A percentile compares a stretch with the other conserved stretches of the same genome.
Conservation (phyloP, 1,139 yeast species). For the Candida dubliniensis region DNA sequence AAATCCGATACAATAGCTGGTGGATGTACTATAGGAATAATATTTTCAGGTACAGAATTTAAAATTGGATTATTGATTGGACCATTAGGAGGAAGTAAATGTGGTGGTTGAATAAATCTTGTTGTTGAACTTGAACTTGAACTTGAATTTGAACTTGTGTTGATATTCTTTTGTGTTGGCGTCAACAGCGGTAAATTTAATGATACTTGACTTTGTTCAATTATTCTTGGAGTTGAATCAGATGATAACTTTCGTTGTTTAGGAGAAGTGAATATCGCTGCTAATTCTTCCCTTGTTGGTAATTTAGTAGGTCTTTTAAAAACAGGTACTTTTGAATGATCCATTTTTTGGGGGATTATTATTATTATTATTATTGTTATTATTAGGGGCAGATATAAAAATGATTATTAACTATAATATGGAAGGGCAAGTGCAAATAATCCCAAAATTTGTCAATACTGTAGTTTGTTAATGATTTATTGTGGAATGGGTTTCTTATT, state of each 20-base stretch:
- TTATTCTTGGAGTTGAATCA: slow-evolving; percentile 11
- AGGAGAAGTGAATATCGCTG: slow-evolving; percentile 13
- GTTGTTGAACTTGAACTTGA: too few relatives aligned
- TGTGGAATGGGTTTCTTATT: too few relatives aligned
- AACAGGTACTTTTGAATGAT: slow-evolving; percentile 12
- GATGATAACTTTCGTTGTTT: slow-evolving; percentile 13
- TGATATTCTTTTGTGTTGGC: neutral
- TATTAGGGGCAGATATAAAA: neutral
- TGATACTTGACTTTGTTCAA: slow-evolving; percentile 1
- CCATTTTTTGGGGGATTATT: slow-evolving; percentile 12
- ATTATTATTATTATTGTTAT: too few relatives aligned
- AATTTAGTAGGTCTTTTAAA: slow-evolving; percentile 13
- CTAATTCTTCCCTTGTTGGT: slow-evolving; percentile 16
- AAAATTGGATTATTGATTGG: slow-evolving; percentile 12
- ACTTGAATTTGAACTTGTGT: slow-evolving; percentile 6
- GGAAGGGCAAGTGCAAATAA: neutral
- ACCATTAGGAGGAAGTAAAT: slow-evolving; percentile 1
- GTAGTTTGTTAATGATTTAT: too few relatives aligned
- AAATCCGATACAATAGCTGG: slow-evolving; percentile 34
- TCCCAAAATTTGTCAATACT: too few relatives aligned
- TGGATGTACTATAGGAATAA: slow-evolving; percentile 38
- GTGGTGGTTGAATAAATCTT: slow-evolving; percentile 4
- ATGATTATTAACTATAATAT: neutral
- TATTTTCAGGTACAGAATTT: slow-evolving; percentile 39
- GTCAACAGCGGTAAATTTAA: slow-evolving; percentile 4